A percentile compares a stretch with the other conserved stretches of the same genome.
These are phyloP conservation scores for Pisolithus sp. DNA, from an alignment of 768 basidiomycete genomes.

Conservation along the genomic window DNA sequence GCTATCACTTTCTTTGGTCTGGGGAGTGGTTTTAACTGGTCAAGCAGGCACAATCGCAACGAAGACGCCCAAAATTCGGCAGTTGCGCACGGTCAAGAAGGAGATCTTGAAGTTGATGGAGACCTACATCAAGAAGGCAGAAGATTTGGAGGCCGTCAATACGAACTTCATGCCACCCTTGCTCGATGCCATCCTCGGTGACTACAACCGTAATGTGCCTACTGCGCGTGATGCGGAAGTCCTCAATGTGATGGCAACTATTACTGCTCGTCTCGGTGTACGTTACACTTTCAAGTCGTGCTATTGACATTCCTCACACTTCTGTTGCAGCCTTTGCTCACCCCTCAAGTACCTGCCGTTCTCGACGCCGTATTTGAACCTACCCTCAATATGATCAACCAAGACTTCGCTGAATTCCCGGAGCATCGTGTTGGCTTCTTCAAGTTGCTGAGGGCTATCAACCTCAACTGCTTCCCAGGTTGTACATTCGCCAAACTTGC, in stretches of 20 bases:
- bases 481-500: slow-evolving; percentile 13
- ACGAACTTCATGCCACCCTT: slow-evolving; percentile 88
- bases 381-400: slow-evolving; percentile 97
- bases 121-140: slow-evolving; percentile 95
- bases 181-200: slow-evolving; percentile 94
- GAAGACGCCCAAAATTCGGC: slow-evolving; percentile 93
- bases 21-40: slow-evolving; percentile 1
- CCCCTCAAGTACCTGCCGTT: slow-evolving; percentile 90
- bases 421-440: slow-evolving; percentile 98
- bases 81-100: slow-evolving; percentile 94
- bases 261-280: slow-evolving; percentile 83
- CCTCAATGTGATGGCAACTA: slow-evolving; percentile 93
- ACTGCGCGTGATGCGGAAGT: slow-evolving; percentile 95
- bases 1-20: slow-evolving; percentile 9
- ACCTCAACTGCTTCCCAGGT: slow-evolving; percentile 95
- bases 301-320: not conserved
- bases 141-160: slow-evolving; percentile 92
- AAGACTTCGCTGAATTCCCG: slow-evolving; percentile 98
- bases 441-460: slow-evolving; percentile 89
- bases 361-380: slow-evolving; percentile 97
- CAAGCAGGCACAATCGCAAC: slow-evolving; percentile 78
- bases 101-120: slow-evolving; percentile 97
- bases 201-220: slow-evolving; percentile 92
- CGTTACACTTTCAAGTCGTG: slow-evolving; percentile 23
- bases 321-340: slow-evolving; percentile 63